These are phyloP conservation scores for Globisporangium viniferum DNA, from an alignment of 352 stramenopile genomes.

Conservation along the genomic window DNA sequence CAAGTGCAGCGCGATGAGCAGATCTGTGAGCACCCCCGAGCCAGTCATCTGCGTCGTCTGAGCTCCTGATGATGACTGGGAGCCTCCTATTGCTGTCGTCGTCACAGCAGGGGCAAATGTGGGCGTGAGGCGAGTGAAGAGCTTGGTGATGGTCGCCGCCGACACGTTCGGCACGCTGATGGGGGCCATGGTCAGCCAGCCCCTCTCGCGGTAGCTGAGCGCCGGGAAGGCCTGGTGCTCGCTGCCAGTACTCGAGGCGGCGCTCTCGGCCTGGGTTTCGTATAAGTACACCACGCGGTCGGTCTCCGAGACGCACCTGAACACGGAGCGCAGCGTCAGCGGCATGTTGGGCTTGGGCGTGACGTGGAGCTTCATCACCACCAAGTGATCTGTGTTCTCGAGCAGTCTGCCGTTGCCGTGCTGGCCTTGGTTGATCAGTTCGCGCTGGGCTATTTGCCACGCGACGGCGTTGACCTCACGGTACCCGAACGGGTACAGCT, in stretches of 20 bases:
- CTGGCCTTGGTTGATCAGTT: not conserved
- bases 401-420: not conserved
- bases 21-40: not conserved
- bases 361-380: not conserved
- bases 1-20: slow-evolving; percentile 14
- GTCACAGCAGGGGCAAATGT: not conserved
- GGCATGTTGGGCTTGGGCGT: not conserved
- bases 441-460: not conserved
- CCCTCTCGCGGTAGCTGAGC: not conserved
- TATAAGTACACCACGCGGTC: slow-evolving; percentile 5
- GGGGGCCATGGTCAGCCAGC: not conserved
- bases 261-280: slow-evolving; percentile 1
- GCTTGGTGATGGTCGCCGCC: not conserved
- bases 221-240: not conserved
- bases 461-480: not conserved
- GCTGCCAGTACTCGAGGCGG: not conserved
- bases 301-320: not conserved
- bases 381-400: not conserved
- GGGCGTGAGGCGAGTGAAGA: slow-evolving; percentile 6
- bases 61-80: not conserved
- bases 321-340: not conserved
- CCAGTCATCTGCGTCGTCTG: not conserved
- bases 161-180: slow-evolving; percentile 2
- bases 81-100: not conserved
- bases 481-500: slow-evolving; percentile 11